A percentile compares a stretch with the other conserved stretches of the same genome.
phyloP scores from a whole-genome alignment of 2,329 filamentous ascomycete species.

The Septoria linicola region DNA sequence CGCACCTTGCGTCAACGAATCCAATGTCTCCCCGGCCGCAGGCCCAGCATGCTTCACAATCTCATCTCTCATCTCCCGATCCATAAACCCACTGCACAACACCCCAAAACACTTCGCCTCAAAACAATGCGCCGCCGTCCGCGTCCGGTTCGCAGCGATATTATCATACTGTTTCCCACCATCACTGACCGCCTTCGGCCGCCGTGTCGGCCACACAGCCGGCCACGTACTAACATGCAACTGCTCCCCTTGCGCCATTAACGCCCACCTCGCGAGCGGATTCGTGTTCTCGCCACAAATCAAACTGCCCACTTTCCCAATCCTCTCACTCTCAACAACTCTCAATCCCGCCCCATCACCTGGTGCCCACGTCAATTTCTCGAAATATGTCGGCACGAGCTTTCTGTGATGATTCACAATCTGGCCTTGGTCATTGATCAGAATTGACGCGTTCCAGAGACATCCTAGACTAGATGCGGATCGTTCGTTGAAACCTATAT shows the following conservation, averaged over 20 bases:
- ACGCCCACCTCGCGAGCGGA: constrained; percentile 52
- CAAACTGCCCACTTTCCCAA: constrained; percentile 51
- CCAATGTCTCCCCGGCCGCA: constrained; percentile 36
- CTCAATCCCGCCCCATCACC: constrained; percentile 54
- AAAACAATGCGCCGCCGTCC: constrained; percentile 58
- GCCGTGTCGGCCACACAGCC: constrained; percentile 53
- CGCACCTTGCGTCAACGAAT: constrained; percentile 45
- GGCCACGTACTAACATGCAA: constrained; percentile 59
- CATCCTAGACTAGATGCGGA: constrained; percentile 46
- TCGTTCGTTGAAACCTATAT: constrained; percentile 54
- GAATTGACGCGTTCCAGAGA: constrained; percentile 54
- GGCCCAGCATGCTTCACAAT: constrained; percentile 35
- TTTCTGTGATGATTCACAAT: constrained; percentile 56
- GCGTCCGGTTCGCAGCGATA: constrained; percentile 52
- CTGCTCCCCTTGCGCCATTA: constrained; percentile 58
- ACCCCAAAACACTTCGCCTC: constrained; percentile 59
- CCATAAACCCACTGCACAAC: constrained; percentile 48
- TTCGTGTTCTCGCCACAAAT: constrained; percentile 62
- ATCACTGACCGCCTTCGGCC: not conserved
- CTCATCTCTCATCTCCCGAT: constrained; percentile 36
- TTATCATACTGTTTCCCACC: constrained; percentile 52
- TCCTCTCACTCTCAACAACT: constrained; percentile 45
- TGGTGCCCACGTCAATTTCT: constrained; percentile 56
- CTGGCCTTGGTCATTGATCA: constrained; percentile 48
- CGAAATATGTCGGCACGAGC: constrained; percentile 57